Evolutionary conservation across 768 basidiomycete genomes (phyloP).

Genomic region (Hortiboletus flavorubellus): DNA sequence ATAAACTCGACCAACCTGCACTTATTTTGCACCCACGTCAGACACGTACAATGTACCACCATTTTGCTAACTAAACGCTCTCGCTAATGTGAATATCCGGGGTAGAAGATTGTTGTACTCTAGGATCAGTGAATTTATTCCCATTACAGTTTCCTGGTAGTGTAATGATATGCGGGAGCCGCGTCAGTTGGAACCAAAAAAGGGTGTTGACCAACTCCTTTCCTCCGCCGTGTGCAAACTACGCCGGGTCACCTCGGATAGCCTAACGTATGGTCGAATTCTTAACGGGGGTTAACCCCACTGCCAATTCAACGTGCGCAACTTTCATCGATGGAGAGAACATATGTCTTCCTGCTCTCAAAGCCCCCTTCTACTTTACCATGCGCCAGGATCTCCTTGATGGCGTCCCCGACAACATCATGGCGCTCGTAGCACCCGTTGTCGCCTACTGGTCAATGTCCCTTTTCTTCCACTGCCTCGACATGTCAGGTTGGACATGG

Average conservation of each 20-base stretch:
- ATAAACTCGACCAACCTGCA: constrained; percentile 26
- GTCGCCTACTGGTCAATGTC: constrained; percentile 83
- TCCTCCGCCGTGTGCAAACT: not conserved
- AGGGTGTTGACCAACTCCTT: not conserved
- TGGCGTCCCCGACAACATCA: constrained; percentile 61
- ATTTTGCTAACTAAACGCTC: constrained; percentile 28
- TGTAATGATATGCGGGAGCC: not conserved
- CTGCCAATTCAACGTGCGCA: constrained; percentile 38
- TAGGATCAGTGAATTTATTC: constrained; percentile 26
- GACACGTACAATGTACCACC: constrained; percentile 31
- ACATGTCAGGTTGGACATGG: constrained; percentile 71
- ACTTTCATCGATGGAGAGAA: constrained; percentile 32
- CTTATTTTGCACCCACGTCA: constrained; percentile 26
- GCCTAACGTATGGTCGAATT: constrained; percentile 14
- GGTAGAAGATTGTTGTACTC: constrained; percentile 34
- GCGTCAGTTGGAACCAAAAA: no score
- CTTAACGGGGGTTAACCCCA: not conserved
- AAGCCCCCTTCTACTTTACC: constrained; percentile 56
- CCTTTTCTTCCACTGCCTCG: constrained; percentile 77
- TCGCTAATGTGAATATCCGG: constrained; percentile 32
- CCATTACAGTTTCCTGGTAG: not conserved
- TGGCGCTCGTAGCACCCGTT: constrained; percentile 73
- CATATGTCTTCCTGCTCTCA: constrained; percentile 34
- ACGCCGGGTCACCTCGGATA: not conserved
- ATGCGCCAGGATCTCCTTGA: constrained; percentile 46